Evolutionary conservation across 169 alveolate species (phyloP).

Genomic region (Theileria luwenshuni): DNA sequence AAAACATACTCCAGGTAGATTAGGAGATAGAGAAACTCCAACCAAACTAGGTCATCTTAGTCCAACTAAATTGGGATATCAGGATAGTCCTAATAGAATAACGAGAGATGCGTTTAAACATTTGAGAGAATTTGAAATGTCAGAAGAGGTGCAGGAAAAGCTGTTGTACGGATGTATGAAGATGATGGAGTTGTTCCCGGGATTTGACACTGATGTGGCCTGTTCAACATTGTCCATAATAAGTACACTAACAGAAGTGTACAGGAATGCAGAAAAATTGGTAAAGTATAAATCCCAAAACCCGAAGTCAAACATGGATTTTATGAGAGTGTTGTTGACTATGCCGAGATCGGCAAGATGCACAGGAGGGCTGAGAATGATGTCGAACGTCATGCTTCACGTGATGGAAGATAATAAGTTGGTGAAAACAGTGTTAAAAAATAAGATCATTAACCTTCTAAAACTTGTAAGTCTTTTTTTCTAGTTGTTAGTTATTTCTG

Average conservation of each 20-base stretch:
- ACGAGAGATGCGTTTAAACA: background rate
- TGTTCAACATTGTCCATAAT: constrained; percentile 45
- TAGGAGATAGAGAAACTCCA: constrained; percentile 20
- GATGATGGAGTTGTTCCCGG: constrained; percentile 62
- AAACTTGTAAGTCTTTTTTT: background rate
- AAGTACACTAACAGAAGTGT: constrained; percentile 36
- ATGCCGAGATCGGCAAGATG: constrained; percentile 57
- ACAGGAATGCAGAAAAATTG: constrained; percentile 37
- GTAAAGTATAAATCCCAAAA: constrained; percentile 23
- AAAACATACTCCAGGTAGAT: constrained; percentile 21
- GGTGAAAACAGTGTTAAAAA: constrained; percentile 37
- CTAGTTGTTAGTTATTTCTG: background rate
- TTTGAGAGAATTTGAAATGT: background rate
- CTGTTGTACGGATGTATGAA: constrained; percentile 35
- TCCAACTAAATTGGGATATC: background rate
- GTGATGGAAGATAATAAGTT: constrained; percentile 42
- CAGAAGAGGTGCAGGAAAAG: constrained; percentile 34
- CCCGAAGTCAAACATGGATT: constrained; percentile 39
- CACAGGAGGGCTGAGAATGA: constrained; percentile 35
- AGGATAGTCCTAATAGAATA: constrained; percentile 2
- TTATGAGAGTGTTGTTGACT: constrained; percentile 35
- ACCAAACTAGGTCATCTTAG: too few relatives aligned
- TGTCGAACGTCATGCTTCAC: constrained; percentile 41
- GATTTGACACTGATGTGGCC: constrained; percentile 31
- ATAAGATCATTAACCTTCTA: constrained; percentile 14